Evolutionary conservation across 306 rosid species (phyloP).

Genomic region (Trifolium repens): DNA sequence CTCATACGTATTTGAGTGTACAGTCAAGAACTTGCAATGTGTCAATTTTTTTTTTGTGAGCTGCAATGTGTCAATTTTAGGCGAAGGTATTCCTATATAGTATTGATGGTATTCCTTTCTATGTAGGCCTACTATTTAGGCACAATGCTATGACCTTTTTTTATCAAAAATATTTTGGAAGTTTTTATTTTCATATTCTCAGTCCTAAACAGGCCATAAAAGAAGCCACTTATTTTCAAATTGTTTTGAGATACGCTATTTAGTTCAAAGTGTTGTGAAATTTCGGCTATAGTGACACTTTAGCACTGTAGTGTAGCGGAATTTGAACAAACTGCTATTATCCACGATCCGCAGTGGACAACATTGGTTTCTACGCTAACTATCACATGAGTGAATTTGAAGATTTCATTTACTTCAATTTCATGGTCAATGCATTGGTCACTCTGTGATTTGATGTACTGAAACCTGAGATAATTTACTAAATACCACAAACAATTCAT

Average conservation of each 20-base stretch:
- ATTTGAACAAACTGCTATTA: background rate
- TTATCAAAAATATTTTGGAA: slow-evolving; percentile 26
- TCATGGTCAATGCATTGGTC: slow-evolving; percentile 26
- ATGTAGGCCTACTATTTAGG: background rate
- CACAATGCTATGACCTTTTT: slow-evolving; percentile 31
- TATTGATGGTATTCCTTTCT: background rate
- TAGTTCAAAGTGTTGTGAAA: background rate
- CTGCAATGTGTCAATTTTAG: slow-evolving; percentile 19
- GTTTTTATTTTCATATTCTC: slow-evolving; percentile 11
- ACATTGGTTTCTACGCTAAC: slow-evolving; percentile 1
- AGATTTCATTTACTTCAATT: slow-evolving; percentile 29
- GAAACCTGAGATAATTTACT: slow-evolving; percentile 32
- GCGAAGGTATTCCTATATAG: too few relatives aligned
- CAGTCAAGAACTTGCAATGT: background rate
- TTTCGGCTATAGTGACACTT: background rate
- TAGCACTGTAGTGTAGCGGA: background rate
- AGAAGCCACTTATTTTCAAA: slow-evolving; percentile 14
- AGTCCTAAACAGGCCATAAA: slow-evolving; percentile 8
- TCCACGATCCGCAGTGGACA: background rate
- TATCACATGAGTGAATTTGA: slow-evolving; percentile 10
- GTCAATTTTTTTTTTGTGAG: too few relatives aligned
- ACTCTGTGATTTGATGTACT: slow-evolving; percentile 6
- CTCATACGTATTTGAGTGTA: background rate
- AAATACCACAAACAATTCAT: slow-evolving; percentile 29
- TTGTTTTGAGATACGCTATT: too few relatives aligned